These are phyloP conservation scores for Vitellaria paradoxa DNA, from an alignment of 179 eudicot genomes.

Conservation along the genomic window DNA sequence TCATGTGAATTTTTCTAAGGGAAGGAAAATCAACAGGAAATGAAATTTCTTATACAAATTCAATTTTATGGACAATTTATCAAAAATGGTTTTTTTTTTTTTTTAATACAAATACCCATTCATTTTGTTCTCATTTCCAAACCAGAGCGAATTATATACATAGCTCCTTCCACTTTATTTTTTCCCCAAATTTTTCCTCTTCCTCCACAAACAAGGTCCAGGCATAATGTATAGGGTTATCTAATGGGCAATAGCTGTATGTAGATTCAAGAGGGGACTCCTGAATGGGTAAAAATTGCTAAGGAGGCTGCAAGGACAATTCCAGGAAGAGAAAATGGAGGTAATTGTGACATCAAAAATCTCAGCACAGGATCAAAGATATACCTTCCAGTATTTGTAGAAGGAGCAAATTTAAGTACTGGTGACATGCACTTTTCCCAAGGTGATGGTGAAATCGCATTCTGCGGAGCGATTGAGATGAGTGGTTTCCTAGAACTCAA, in stretches of 20 bases:
- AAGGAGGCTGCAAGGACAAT: slow-evolving; percentile 90
- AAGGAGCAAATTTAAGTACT: slow-evolving; percentile 93
- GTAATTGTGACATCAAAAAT: slow-evolving; percentile 95
- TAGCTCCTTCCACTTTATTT: no score
- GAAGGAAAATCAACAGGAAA: no score
- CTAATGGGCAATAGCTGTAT: slow-evolving; percentile 15
- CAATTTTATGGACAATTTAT: no score
- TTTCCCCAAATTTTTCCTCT: no score
- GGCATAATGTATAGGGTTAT: background rate
- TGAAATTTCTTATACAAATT: no score
- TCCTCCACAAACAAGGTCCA: no score
- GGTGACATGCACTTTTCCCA: slow-evolving; percentile 99
- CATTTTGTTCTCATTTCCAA: no score
- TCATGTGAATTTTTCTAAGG: no score
- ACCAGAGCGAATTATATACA: no score
- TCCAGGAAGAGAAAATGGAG: slow-evolving; percentile 98
- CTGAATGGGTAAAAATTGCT: slow-evolving; percentile 80
- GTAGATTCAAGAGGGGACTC: slow-evolving; percentile 62
- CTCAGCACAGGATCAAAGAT: slow-evolving; percentile 90
- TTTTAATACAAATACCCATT: no score
- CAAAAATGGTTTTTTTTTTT: no score
- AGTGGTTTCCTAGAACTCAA: slow-evolving; percentile 96
- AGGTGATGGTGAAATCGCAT: slow-evolving; percentile 94
- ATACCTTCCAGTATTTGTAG: slow-evolving; percentile 92
- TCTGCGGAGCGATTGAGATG: slow-evolving; percentile 99